These are phyloP conservation scores for Pyrenochaeta sp. DNA, from an alignment of 2,329 filamentous ascomycete genomes.

Conservation along the genomic window DNA sequence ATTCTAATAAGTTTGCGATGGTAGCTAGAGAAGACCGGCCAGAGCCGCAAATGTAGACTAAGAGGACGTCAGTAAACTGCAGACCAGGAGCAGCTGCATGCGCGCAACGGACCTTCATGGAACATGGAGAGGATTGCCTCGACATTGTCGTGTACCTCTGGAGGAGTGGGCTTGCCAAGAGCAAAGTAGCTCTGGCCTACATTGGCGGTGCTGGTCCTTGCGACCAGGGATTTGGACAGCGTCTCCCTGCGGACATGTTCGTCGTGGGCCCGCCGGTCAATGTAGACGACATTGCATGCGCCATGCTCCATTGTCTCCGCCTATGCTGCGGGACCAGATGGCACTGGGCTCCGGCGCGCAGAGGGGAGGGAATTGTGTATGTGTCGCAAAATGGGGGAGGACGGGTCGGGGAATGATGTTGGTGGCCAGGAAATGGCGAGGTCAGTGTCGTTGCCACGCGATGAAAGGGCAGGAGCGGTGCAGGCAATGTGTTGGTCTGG, in stretches of 20 bases:
- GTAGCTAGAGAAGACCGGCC: constrained; percentile 49
- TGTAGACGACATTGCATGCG: constrained; percentile 54
- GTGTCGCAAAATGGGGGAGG: constrained; percentile 28
- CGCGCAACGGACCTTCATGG: constrained; percentile 46
- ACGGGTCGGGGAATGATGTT: constrained; percentile 6
- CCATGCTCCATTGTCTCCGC: constrained; percentile 53
- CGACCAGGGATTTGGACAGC: constrained; percentile 43
- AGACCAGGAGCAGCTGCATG: no score
- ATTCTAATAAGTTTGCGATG: constrained; percentile 45
- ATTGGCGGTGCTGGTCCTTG: constrained; percentile 41
- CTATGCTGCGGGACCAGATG: constrained; percentile 39
- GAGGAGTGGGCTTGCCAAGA: constrained; percentile 36
- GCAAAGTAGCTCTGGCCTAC: constrained; percentile 47
- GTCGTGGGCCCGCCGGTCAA: constrained; percentile 52
- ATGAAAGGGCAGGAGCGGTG: constrained; percentile 14
- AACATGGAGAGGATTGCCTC: constrained; percentile 51
- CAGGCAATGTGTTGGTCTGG: constrained; percentile 26
- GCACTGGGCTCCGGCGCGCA: constrained; percentile 42
- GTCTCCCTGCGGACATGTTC: constrained; percentile 49
- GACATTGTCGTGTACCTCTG: constrained; percentile 49
- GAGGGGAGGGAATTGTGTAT: constrained; percentile 27
- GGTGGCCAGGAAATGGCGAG: constrained; percentile 6
- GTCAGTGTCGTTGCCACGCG: constrained; percentile 13
- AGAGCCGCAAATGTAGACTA: constrained; percentile 51
- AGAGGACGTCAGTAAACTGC: constrained; percentile 18